phyloP scores from a whole-genome alignment of 331 rosid genomes.

The Dryas integrifolia region DNA sequence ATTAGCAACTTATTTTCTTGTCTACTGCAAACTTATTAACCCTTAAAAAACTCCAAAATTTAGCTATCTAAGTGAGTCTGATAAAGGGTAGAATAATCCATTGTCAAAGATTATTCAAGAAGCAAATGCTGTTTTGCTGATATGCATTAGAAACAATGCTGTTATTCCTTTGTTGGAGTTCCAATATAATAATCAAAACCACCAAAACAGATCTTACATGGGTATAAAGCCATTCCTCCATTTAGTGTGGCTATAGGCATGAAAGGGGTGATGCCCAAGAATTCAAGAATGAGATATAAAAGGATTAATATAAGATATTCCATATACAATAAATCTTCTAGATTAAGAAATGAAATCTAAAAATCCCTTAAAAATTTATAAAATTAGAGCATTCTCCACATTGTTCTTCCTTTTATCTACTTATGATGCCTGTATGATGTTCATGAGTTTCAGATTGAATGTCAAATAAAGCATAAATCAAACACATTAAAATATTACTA shows the following conservation, averaged over 20 bases:
- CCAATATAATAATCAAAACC: not conserved
- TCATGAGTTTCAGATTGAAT: not conserved
- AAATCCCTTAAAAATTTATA: not conserved
- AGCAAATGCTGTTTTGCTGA: not conserved
- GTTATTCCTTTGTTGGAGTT: not conserved
- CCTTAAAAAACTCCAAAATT: not conserved
- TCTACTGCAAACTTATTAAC: not conserved
- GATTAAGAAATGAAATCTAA: not conserved
- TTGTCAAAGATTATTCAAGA: not conserved
- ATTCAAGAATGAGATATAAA: not conserved
- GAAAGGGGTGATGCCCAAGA: conserved; percentile 1
- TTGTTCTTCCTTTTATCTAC: too few species aligned
- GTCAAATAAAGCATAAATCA: not conserved
- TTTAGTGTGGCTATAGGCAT: not conserved
- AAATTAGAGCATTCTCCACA: too few species aligned
- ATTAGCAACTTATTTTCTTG: not conserved
- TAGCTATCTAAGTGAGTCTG: not conserved
- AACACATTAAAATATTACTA: not conserved
- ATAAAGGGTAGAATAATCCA: not conserved
- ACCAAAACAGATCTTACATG: not conserved
- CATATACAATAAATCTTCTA: not conserved
- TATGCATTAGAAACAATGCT: not conserved
- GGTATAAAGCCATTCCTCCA: not conserved
- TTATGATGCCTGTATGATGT: not conserved
- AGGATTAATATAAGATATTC: not conserved